A percentile compares a stretch with the other conserved stretches of the same genome.
phyloP scores from a whole-genome alignment of 768 basidiomycete genomes.

The Xerocomus brunneocitrinus region DNA sequence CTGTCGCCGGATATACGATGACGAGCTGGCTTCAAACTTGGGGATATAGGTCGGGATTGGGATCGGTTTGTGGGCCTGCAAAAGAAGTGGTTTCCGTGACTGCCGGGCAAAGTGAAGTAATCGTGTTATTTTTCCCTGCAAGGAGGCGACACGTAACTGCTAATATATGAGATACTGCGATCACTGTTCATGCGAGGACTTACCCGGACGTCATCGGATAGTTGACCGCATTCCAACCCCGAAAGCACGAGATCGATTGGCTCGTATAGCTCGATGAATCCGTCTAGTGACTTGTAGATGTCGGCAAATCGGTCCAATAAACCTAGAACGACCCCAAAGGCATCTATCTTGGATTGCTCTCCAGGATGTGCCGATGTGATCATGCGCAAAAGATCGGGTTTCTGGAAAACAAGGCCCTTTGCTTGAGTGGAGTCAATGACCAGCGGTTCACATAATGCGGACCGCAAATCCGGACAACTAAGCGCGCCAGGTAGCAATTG shows the following conservation, averaged over 20 bases:
- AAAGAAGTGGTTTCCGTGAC: conserved; percentile 68
- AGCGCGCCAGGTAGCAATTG: conserved; percentile 62
- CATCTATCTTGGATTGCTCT: conserved; percentile 70
- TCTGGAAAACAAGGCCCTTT: conserved; percentile 36
- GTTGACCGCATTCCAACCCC: conserved; percentile 40
- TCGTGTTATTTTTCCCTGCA: conserved; percentile 49
- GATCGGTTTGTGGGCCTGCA: conserved; percentile 95
- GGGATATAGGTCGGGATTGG: conserved; percentile 92
- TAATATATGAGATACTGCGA: conserved; percentile 9
- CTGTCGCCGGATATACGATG: conserved; percentile 70
- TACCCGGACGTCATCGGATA: conserved; percentile 58
- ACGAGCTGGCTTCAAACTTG: conserved; percentile 79
- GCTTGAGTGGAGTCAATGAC: conserved; percentile 39
- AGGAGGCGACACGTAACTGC: conserved; percentile 45
- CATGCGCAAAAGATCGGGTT: conserved; percentile 46
- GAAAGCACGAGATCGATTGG: conserved; percentile 62
- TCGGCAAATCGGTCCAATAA: conserved; percentile 68
- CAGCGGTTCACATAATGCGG: conserved; percentile 39
- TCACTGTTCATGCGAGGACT: conserved; percentile 1
- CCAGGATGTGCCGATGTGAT: conserved; percentile 27
- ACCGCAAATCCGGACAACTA: conserved; percentile 64
- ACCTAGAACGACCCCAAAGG: conserved; percentile 57
- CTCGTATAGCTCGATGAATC: conserved; percentile 80
- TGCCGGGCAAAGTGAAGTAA: conserved; percentile 70
- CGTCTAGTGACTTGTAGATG: conserved; percentile 71